Percentiles rank a stretch among this genome's conserved stretches.
These are phyloP conservation scores for Aurinia saxatilis DNA, from an alignment of 345 rosid genomes.

Conservation along the genomic window DNA sequence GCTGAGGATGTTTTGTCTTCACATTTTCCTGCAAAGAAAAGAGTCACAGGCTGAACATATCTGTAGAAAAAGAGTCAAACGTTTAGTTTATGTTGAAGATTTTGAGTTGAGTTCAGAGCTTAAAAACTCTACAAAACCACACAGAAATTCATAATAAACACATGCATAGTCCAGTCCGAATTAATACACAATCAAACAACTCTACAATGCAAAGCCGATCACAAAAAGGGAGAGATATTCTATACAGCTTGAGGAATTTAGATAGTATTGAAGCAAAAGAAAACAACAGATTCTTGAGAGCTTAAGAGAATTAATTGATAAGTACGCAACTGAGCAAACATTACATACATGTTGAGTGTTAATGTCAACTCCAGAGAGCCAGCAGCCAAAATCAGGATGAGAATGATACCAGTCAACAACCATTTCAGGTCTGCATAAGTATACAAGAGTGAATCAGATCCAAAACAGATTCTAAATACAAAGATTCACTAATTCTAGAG, in stretches of 20 bases:
- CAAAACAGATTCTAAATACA: neutral
- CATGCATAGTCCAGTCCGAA: too few relatives aligned
- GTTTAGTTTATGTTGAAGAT: too few relatives aligned
- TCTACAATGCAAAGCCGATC: neutral
- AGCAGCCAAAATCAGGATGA: constrained; percentile 99
- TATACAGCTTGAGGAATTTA: neutral
- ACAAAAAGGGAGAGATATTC: neutral
- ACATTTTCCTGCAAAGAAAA: too few relatives aligned
- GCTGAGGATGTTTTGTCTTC: too few relatives aligned
- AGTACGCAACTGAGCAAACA: too few relatives aligned
- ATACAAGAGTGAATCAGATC: neutral
- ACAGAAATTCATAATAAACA: constrained; percentile 1
- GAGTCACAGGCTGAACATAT: too few relatives aligned
- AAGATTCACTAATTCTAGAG: neutral
- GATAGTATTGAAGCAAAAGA: too few relatives aligned
- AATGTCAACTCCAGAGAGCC: constrained; percentile 99
- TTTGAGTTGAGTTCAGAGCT: constrained; percentile 94
- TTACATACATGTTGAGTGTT: constrained; percentile 89
- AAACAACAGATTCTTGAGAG: neutral
- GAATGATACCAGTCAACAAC: constrained; percentile 99
- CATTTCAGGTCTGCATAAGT: constrained; percentile 76
- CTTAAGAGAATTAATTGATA: neutral
- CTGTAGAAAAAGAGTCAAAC: too few relatives aligned
- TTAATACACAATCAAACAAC: neutral
- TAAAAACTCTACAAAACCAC: constrained; percentile 77